A percentile compares a stretch with the other conserved stretches of the same genome.
phyloP scores from a whole-genome alignment of 441 rosid genomes.

The Eruca vesicaria region DNA sequence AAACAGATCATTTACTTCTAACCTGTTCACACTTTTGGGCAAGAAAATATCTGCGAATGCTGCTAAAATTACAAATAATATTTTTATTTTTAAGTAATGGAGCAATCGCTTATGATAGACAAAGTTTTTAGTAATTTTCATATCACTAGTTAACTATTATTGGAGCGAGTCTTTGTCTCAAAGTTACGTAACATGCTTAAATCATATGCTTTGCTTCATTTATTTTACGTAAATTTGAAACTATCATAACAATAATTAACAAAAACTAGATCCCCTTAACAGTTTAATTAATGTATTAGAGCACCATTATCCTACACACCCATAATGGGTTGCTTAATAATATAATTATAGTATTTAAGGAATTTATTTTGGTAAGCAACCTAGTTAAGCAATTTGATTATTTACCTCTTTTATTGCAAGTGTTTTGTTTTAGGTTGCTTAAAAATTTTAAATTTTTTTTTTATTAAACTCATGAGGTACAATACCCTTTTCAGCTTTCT shows the following conservation, averaged over 20 bases:
- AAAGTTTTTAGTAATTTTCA: not conserved
- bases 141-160: constrained; percentile 4
- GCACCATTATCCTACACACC: no score
- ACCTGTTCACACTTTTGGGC: not conserved
- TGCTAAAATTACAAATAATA: not conserved
- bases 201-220: constrained; percentile 5
- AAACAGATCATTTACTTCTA: not conserved
- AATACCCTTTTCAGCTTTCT: no score
- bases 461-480: no score
- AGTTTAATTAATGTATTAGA: constrained; percentile 4
- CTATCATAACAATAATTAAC: not conserved
- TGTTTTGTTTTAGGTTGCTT: no score
- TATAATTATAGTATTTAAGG: no score
- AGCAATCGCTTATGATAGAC: constrained; percentile 1
- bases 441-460: no score
- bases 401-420: no score
- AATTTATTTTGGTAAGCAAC: no score
- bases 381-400: no score
- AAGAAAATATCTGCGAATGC: constrained; percentile 15
- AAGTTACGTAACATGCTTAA: constrained; percentile 18
- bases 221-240: not conserved
- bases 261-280: not conserved
- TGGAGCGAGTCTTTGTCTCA: constrained; percentile 2
- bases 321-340: no score
- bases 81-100: not conserved